Conservation (phyloP, 805 yeast species). For the Sungouiella blattae region DNA sequence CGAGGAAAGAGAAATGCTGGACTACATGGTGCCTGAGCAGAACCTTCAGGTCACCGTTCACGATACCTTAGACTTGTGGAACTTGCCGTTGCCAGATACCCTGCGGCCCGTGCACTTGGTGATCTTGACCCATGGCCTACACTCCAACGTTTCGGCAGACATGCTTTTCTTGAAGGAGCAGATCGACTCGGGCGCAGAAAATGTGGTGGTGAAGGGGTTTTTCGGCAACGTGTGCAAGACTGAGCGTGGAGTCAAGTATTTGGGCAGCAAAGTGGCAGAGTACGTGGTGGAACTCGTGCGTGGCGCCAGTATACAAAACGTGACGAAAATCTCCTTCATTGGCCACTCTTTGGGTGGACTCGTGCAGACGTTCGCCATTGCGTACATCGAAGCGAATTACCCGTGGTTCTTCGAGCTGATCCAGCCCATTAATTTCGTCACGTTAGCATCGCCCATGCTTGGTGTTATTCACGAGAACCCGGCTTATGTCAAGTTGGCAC, state of each 20-base stretch:
- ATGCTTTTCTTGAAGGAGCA: conserved; percentile 83
- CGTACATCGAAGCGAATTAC: conserved; percentile 63
- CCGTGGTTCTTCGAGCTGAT: conserved; percentile 68
- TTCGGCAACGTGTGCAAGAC: conserved; percentile 84
- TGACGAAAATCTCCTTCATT: conserved; percentile 72
- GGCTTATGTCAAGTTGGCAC: conserved; percentile 72
- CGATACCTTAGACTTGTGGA: conserved; percentile 75
- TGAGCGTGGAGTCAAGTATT: conserved; percentile 78
- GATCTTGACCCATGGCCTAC: conserved; percentile 86
- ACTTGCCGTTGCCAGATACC: conserved; percentile 47
- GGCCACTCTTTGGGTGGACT: conserved; percentile 95
- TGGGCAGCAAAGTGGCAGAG: conserved; percentile 79
- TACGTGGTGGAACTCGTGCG: conserved; percentile 58
- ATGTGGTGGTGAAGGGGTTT: conserved; percentile 78
- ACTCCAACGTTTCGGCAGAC: conserved; percentile 86
- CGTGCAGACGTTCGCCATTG: conserved; percentile 86
- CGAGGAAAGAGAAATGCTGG: conserved; percentile 36
- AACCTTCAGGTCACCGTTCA: conserved; percentile 47
- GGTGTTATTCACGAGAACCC: conserved; percentile 91
- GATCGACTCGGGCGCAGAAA: conserved; percentile 60
- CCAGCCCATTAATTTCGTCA: conserved; percentile 73
- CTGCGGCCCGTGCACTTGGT: conserved; percentile 75
- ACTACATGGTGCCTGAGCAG: conserved; percentile 23
- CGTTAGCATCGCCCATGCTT: conserved; percentile 83
- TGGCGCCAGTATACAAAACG: conserved; percentile 35